Conservation (phyloP, 2,329 filamentous ascomycete genomes). For the Arthroderma sp. region DNA sequence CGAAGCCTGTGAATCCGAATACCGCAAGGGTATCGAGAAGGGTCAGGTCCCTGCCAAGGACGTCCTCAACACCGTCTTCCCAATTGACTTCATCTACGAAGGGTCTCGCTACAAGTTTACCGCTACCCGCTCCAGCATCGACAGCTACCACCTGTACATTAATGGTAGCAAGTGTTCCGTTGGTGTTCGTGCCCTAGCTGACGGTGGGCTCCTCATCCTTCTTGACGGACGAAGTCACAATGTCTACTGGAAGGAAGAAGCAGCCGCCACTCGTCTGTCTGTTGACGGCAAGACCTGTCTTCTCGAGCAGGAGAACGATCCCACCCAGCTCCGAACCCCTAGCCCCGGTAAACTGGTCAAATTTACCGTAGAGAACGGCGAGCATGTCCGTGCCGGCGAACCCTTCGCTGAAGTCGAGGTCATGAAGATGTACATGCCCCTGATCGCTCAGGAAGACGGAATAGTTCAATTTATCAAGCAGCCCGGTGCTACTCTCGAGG, state of each 20-base stretch:
- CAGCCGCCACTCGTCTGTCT: conserved; percentile 85
- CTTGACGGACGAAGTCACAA: conserved; percentile 91
- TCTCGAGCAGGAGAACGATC: conserved; percentile 97
- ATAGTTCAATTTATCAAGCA: conserved; percentile 98
- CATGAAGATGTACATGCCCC: conserved; percentile 99
- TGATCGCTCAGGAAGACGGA: conserved; percentile 88
- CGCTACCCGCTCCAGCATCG: conserved; percentile 76
- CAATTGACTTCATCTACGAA: conserved; percentile 97
- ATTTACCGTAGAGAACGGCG: conserved; percentile 89
- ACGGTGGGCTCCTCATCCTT: conserved; percentile 84
- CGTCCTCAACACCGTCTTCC: conserved; percentile 93
- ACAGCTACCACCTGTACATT: conserved; percentile 97
- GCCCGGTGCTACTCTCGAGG: conserved; percentile 91
- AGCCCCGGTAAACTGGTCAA: conserved; percentile 97
- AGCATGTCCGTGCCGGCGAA: conserved; percentile 84
- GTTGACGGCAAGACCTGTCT: conserved; percentile 97
- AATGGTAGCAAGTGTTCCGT: conserved; percentile 95
- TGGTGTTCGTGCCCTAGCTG: conserved; percentile 80
- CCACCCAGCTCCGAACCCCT: conserved; percentile 87
- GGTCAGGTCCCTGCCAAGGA: conserved; percentile 96
- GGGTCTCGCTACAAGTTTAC: conserved; percentile 96
- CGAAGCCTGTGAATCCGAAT: conserved; percentile 76
- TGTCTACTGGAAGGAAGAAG: conserved; percentile 99
- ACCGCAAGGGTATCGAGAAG: conserved; percentile 80
- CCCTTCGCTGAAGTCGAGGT: conserved; percentile 95